phyloP scores from a whole-genome alignment of 768 basidiomycete species.

The Cubamyces sp. region DNA sequence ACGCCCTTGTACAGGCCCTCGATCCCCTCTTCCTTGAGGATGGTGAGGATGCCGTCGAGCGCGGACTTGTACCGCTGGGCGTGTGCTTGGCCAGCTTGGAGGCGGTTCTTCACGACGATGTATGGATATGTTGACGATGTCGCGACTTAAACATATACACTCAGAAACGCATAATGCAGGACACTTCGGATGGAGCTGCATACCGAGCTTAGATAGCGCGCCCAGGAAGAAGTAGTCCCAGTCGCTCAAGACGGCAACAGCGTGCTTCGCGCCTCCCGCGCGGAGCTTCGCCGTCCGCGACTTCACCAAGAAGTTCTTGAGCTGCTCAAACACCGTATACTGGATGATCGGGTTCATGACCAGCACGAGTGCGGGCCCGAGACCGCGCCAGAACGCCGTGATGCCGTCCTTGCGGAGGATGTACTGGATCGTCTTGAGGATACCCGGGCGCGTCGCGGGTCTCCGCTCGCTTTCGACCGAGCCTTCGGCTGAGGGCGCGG shows the following conservation, averaged over 20 bases:
- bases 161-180: not conserved
- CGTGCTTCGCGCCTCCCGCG: slow-evolving; percentile 47
- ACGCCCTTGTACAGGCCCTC: slow-evolving; percentile 87
- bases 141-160: slow-evolving; percentile 39
- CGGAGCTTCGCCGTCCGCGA: slow-evolving; percentile 59
- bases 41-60: slow-evolving; percentile 74
- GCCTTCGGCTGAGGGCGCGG: slow-evolving; percentile 3
- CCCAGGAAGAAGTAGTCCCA: slow-evolving; percentile 96
- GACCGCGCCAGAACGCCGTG: slow-evolving; percentile 88
- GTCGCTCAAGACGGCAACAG: slow-evolving; percentile 64
- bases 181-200: slow-evolving; percentile 22
- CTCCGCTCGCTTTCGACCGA: slow-evolving; percentile 29
- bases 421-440: slow-evolving; percentile 62
- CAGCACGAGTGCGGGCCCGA: slow-evolving; percentile 91
- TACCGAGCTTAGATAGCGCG: slow-evolving; percentile 88
- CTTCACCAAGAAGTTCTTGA: slow-evolving; percentile 82
- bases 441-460: slow-evolving; percentile 35
- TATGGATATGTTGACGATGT: slow-evolving; percentile 71
- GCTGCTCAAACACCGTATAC: slow-evolving; percentile 94
- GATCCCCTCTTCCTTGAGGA: slow-evolving; percentile 79
- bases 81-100: slow-evolving; percentile 73
- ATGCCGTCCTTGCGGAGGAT: slow-evolving; percentile 77
- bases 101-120: slow-evolving; percentile 76
- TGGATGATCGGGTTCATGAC: slow-evolving; percentile 95
- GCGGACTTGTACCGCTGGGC: slow-evolving; percentile 77